Base-by-base conservation (phyloP, 2,329 filamentous ascomycete species). In the Albophoma yamanashiensis region DNA sequence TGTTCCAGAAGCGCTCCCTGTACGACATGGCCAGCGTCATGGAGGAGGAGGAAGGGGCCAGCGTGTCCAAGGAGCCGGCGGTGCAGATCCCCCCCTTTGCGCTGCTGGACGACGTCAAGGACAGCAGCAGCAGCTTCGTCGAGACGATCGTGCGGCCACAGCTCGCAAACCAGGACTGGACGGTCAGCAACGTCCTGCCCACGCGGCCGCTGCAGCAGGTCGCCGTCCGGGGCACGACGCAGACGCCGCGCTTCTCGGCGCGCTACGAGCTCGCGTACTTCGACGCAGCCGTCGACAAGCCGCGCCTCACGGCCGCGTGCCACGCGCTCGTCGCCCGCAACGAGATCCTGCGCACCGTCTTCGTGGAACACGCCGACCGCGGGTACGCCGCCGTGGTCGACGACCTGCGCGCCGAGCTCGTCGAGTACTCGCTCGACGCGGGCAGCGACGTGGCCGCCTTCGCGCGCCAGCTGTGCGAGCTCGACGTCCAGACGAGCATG, bases 191-290 rank as follows among this genome's bases (percentile, higher is more conserved):
- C 63, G 77, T 86, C 1, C 74, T 85, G 2, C 85, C 85, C 2
- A 77, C 81, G 1, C 78, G 83, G 0, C 83, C 83, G 4, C 74
- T 85, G 2, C 85, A 88, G 65, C 76, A 81, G 45, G 74, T 86
- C 25, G 84, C 84, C 17, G 78, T 88, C 47, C 76, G 75, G 61
- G 84, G 78, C 27, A 88, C 85, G 0, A 76, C 82, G 1, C 72
- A 81, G 20, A 71, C 78, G 3, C 85, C 85, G 4, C 79, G 85
- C 2, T 87, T 82, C 66, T 87, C 85, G 0, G 72, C 83, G 1
- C 82, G 85, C 17, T 88, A 89, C 67, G 84, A 85, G 62, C 76
- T 86, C 61, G 83, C 89, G 69, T 83, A 84, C 70, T 80, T 89
- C 59, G 78, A 83, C 31, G 77, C 75, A 0, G 63, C 66, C 0